Evolutionary conservation across 1,284 basidiomycete species (phyloP).

Genomic region (Phellopilus nigrolimitatus): DNA sequence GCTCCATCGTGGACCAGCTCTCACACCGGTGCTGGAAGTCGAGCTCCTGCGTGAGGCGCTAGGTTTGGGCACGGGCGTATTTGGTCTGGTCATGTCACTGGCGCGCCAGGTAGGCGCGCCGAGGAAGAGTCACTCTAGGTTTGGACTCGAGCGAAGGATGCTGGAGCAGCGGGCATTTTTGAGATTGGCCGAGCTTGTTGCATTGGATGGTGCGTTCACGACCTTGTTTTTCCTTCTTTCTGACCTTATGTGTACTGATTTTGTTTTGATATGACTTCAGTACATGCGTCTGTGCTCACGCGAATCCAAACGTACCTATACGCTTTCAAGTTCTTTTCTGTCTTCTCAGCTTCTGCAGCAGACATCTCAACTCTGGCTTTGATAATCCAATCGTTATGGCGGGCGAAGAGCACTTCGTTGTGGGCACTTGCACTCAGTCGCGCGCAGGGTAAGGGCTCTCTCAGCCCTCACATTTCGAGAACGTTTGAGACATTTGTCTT

Average conservation of each 20-base stretch:
- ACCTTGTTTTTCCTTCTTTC: neutral
- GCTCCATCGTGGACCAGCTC: constrained; percentile 29
- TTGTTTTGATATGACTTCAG: constrained; percentile 25
- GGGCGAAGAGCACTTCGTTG: constrained; percentile 32
- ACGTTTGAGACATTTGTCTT: constrained; percentile 54
- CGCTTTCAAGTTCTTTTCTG: constrained; percentile 40
- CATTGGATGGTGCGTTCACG: constrained; percentile 37
- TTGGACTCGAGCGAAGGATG: constrained; percentile 37
- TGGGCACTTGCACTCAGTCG: constrained; percentile 31
- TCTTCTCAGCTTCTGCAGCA: constrained; percentile 35
- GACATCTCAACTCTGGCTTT: constrained; percentile 58
- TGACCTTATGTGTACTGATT: neutral
- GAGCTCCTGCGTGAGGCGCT: constrained; percentile 36
- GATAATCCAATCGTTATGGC: constrained; percentile 40
- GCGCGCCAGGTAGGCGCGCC: constrained; percentile 28
- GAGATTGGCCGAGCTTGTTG: constrained; percentile 46
- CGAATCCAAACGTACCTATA: constrained; percentile 48
- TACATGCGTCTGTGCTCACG: constrained; percentile 35
- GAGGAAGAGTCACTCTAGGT: constrained; percentile 25
- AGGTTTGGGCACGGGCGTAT: constrained; percentile 35
- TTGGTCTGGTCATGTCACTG: constrained; percentile 32
- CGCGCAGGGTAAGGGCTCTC: constrained; percentile 29
- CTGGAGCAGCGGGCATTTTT: constrained; percentile 50
- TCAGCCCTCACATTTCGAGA: constrained; percentile 29
- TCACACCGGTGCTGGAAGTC: constrained; percentile 31